Evolutionary conservation across 2,329 filamentous ascomycete genomes (phyloP).

Genomic region (Aspergillus latus): DNA sequence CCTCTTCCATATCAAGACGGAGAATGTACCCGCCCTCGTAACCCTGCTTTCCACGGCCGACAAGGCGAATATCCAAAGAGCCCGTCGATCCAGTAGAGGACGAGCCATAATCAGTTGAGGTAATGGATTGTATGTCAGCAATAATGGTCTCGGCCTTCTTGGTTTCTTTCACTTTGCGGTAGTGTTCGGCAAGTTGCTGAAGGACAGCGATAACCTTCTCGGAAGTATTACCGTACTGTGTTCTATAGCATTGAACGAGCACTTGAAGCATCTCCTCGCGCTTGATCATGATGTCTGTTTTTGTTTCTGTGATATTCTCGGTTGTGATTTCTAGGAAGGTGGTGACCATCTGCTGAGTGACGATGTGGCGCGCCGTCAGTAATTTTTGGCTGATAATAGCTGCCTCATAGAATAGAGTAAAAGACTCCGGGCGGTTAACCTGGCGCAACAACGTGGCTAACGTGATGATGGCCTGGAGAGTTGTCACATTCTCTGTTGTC

Average conservation of each 20-base stretch:
- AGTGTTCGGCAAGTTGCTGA: conserved; percentile 50
- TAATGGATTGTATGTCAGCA: conserved; percentile 27
- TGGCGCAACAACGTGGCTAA: conserved; percentile 44
- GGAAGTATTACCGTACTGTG: conserved; percentile 48
- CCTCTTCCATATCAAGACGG: conserved; percentile 41
- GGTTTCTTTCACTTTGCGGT: conserved; percentile 50
- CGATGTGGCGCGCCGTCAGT: conserved; percentile 43
- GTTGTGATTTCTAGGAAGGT: conserved; percentile 49
- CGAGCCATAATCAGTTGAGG: conserved; percentile 22
- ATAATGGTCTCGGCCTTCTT: conserved; percentile 44
- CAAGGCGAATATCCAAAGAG: conserved; percentile 31
- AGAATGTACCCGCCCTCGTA: conserved; percentile 20
- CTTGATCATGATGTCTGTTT: conserved; percentile 35
- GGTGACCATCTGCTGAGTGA: conserved; percentile 49
- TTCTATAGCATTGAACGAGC: conserved; percentile 51
- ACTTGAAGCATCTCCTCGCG: conserved; percentile 50
- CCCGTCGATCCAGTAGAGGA: conserved; percentile 25
- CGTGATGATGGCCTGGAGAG: conserved; percentile 46
- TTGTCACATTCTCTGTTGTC: conserved; percentile 41
- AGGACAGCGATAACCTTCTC: conserved; percentile 49
- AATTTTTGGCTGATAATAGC: conserved; percentile 41
- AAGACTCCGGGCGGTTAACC: conserved; percentile 30
- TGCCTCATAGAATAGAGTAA: conserved; percentile 46
- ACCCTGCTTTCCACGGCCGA: conserved; percentile 32
- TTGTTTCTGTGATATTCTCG: conserved; percentile 27